These are phyloP conservation scores for Penicillium palitans DNA, from an alignment of 2,329 filamentous ascomycete species.

Conservation along the genomic window DNA sequence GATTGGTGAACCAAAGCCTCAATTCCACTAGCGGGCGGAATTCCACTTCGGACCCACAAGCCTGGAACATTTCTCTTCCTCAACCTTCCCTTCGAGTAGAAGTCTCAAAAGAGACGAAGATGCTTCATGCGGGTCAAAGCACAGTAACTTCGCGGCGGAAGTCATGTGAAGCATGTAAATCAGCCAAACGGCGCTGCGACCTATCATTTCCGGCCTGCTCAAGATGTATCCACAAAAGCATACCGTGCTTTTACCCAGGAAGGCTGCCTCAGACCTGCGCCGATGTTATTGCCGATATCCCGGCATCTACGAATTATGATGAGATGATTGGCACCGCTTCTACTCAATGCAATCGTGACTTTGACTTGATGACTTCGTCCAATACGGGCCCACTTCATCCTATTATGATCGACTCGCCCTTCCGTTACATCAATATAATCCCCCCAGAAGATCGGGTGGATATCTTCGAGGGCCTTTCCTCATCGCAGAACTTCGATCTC, in stretches of 20 bases:
- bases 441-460: neutral
- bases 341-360: neutral
- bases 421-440: neutral
- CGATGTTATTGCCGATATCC: neutral
- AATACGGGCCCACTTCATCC: neutral
- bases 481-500: neutral
- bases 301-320: neutral
- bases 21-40: neutral
- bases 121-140: constrained; percentile 26
- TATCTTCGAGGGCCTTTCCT: neutral
- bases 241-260: constrained; percentile 52
- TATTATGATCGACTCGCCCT: neutral
- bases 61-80: neutral
- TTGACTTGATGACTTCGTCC: neutral
- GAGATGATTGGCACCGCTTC: neutral
- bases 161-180: constrained; percentile 58
- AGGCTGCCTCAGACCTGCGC: constrained; percentile 18
- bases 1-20: neutral
- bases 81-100: neutral
- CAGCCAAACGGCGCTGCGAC: constrained; percentile 59
- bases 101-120: neutral
- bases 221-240: constrained; percentile 52
- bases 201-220: constrained; percentile 54
- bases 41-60: neutral
- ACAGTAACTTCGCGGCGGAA: constrained; percentile 48